These are phyloP conservation scores for Coemansia aciculifera DNA, from an alignment of 192 early-diverging fungal genomes.

Conservation along the genomic window DNA sequence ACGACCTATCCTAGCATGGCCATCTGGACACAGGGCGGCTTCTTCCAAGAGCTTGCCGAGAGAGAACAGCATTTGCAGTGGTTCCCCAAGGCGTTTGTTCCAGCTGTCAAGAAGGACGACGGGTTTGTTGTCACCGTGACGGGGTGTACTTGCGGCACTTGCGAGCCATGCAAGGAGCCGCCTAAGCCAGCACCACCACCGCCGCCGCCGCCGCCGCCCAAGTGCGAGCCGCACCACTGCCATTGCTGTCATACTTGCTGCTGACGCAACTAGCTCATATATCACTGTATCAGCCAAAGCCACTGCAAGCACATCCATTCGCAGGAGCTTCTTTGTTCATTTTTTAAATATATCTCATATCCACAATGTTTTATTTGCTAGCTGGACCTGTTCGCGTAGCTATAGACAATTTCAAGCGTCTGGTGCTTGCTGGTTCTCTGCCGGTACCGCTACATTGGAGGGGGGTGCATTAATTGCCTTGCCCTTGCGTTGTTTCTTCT, in stretches of 20 bases:
- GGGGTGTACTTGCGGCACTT: conserved; percentile 44
- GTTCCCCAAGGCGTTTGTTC: conserved; percentile 54
- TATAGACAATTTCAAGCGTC: not conserved
- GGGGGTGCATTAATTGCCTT: not conserved
- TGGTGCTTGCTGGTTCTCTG: not conserved
- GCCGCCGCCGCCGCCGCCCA: conserved; percentile 8
- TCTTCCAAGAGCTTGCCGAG: conserved; percentile 56
- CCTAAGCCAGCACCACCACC: conserved; percentile 18
- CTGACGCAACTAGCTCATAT: not conserved
- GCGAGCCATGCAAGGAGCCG: conserved; percentile 32
- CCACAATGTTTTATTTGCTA: no score
- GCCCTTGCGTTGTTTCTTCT: conserved; percentile 7
- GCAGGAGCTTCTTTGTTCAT: not conserved
- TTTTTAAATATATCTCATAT: no score
- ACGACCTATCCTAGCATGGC: conserved; percentile 27
- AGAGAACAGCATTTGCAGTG: conserved; percentile 56
- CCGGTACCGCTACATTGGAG: not conserved
- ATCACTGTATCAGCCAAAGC: not conserved
- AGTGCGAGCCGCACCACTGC: conserved; percentile 14
- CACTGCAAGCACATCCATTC: not conserved
- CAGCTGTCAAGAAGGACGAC: conserved; percentile 44
- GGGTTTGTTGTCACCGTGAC: conserved; percentile 40
- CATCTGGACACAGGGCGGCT: conserved; percentile 55
- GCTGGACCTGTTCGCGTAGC: not conserved
- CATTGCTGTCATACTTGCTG: conserved; percentile 32